These are phyloP conservation scores for Lichtheimia ornata DNA, from an alignment of 371 early-diverging fungal species.

Conservation along the genomic window DNA sequence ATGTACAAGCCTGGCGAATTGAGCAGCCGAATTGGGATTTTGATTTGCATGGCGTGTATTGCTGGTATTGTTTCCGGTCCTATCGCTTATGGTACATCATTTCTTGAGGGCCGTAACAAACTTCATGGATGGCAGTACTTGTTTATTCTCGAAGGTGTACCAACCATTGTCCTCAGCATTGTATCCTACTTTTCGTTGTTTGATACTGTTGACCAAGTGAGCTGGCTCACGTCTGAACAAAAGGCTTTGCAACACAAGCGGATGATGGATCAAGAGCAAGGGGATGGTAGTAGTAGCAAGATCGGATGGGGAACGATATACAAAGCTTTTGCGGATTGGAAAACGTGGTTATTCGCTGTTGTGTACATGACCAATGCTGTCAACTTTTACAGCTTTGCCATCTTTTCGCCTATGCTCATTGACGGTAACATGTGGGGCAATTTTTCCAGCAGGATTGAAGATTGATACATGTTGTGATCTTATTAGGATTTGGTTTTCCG, in stretches of 20 bases:
- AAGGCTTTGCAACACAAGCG: slow-evolving; percentile 20
- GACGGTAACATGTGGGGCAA: slow-evolving; percentile 9
- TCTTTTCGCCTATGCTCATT: slow-evolving; percentile 23
- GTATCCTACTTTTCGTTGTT: slow-evolving; percentile 36
- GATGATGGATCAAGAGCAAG: slow-evolving; percentile 11
- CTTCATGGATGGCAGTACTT: slow-evolving; percentile 49
- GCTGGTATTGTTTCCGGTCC: slow-evolving; percentile 26
- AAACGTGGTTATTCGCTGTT: slow-evolving; percentile 17
- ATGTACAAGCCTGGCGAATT: slow-evolving; percentile 28
- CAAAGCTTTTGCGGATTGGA: slow-evolving; percentile 23
- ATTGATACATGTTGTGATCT: too few species aligned
- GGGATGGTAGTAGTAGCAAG: neutral
- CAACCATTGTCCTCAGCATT: slow-evolving; percentile 33
- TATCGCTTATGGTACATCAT: slow-evolving; percentile 30
- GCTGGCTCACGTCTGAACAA: slow-evolving; percentile 20
- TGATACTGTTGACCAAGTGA: slow-evolving; percentile 25
- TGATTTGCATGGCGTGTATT: slow-evolving; percentile 19
- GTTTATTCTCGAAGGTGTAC: slow-evolving; percentile 43
- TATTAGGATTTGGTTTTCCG: slow-evolving; percentile 38
- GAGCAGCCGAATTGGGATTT: slow-evolving; percentile 14
- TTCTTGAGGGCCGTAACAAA: slow-evolving; percentile 31
- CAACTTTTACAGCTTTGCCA: slow-evolving; percentile 20
- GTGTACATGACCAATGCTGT: slow-evolving; percentile 23
- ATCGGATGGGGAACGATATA: slow-evolving; percentile 14
- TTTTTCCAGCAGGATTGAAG: too few species aligned